phyloP scores from a whole-genome alignment of 225 moss, liverwort and hornwort genomes.

The Pseudoscleropodium purum region DNA sequence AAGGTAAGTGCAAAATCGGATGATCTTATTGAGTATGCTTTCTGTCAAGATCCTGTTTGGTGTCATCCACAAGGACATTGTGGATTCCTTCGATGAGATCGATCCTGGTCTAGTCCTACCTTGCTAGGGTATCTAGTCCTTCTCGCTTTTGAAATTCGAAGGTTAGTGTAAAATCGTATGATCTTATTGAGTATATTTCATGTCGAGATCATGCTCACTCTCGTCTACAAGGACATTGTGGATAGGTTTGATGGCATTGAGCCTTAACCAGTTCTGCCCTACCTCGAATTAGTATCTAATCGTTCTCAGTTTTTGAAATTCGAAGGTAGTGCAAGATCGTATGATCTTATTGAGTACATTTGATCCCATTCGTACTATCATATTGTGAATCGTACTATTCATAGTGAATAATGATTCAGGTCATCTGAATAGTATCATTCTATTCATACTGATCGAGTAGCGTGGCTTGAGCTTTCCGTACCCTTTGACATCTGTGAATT shows the following conservation, averaged over 20 bases:
- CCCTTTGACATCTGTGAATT: not conserved
- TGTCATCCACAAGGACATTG: conserved; percentile 43
- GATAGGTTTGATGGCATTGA: too few species aligned
- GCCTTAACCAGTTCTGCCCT: not conserved
- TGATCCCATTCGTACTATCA: not conserved
- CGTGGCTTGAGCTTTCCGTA: not conserved
- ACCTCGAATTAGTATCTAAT: not conserved
- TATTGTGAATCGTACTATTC: not conserved
- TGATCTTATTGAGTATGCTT: not conserved
- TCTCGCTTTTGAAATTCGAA: not conserved
- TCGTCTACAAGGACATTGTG: not conserved
- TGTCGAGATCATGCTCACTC: not conserved
- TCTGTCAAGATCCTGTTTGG: conserved; percentile 52
- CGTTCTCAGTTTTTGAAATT: not conserved
- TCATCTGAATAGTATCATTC: not conserved
- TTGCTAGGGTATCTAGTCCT: conserved; percentile 2
- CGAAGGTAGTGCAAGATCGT: not conserved
- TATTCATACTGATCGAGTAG: not conserved
- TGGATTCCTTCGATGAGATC: conserved; percentile 54
- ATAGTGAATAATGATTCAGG: not conserved
- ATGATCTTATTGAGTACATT: not conserved
- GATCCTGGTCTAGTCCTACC: conserved; percentile 52
- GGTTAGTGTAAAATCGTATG: not conserved
- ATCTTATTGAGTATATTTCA: not conserved
- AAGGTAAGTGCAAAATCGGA: not conserved